phyloP scores from a whole-genome alignment of 2,329 filamentous ascomycete species.

The Penicillium sp. region DNA sequence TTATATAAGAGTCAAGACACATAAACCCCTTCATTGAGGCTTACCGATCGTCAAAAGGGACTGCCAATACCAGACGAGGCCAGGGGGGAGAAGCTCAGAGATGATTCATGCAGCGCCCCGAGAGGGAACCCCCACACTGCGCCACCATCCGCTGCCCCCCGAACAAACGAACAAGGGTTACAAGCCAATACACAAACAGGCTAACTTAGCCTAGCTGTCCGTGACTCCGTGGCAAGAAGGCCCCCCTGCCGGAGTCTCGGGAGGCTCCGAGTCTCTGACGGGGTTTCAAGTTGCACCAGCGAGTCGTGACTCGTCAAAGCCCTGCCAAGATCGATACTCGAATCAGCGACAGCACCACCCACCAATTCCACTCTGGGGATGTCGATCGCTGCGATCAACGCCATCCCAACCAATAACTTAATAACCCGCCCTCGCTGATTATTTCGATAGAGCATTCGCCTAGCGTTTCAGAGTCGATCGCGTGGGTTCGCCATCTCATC shows the following conservation, averaged over 20 bases:
- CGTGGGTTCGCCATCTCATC: constrained; percentile 14
- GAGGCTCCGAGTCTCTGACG: neutral
- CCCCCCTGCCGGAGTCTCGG: neutral
- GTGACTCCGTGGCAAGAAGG: neutral
- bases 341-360: constrained; percentile 6
- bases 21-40: neutral
- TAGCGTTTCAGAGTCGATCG: constrained; percentile 20
- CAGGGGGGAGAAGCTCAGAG: constrained; percentile 8
- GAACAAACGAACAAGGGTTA: constrained; percentile 11
- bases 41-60: constrained; percentile 7
- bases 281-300: neutral
- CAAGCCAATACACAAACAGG: no score
- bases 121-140: neutral
- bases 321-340: neutral
- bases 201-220: neutral
- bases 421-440: constrained; percentile 4
- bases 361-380: constrained; percentile 4
- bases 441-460: constrained; percentile 14
- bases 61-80: neutral
- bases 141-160: constrained; percentile 5
- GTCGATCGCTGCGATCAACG: constrained; percentile 13
- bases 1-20: no score
- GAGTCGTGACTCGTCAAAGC: neutral
- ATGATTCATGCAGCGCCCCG: neutral
- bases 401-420: constrained; percentile 11